Evolutionary conservation across 1,284 basidiomycete genomes (phyloP), one percentile per base, ranked within the genome.

Genomic region (Malassezia nana): DNA sequence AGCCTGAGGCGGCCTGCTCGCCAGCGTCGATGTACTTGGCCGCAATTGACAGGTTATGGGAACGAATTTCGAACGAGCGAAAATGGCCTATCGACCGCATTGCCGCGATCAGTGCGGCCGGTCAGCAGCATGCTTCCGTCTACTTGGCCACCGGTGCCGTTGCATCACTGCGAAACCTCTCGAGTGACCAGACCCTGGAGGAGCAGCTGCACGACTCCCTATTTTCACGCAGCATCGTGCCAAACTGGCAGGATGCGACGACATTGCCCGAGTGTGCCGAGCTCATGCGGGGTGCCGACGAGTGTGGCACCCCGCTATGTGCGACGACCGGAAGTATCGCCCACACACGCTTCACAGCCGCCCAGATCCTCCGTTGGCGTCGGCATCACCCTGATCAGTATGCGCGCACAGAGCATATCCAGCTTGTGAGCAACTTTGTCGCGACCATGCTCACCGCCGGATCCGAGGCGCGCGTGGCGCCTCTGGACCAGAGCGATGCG

Each of bases 161-260:
- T 41, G 50, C 58, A 0, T 69, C 82, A 6, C 79, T 91, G 7
- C 75, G 78, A 1, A 76, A 75, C 1, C 78, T 89, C 38, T 78
- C 84, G 64, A 60, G 83, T 1, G 60, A 66, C 1, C 74, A 79
- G 50, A 68, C 80, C 0, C 77, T 90, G 4, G 74, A 77, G 0
- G 30, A 58, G 0, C 78, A 79, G 57, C 63, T 79, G 2, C 81
- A 81, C 0, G 64, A 65, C 1, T 58, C 22, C 6, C 85, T 86
- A 0, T 89, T 91, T 74, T 84, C 86, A 4, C 76, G 83, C 16
- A 77, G 77, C 2, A 79, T 80, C 57, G 81, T 85, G 1, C 88
- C 88, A 13, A 91, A 90, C 69, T 91, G 89, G 89, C 88, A 91
- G 75, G 89, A 91, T 75, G 88, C 86, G 0, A 88, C 86, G 0